Evolutionary conservation across 192 early-diverging fungal species (phyloP), one percentile per base, ranked within the genome.

Genomic region (Geranomyces variabilis): DNA sequence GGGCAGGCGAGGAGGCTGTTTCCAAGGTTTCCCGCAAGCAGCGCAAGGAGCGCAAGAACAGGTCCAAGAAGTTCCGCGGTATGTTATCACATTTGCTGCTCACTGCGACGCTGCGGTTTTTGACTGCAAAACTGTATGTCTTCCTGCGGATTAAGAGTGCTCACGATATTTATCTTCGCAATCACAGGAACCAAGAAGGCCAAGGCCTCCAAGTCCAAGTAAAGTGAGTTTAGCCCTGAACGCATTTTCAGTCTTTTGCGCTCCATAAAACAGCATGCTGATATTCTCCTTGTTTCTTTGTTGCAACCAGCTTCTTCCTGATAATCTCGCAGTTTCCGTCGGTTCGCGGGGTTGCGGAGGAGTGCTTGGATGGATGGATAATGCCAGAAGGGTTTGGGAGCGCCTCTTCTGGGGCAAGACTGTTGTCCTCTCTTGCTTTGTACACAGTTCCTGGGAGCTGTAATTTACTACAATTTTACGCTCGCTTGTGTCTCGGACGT

Each of bases 41-140:
- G 86, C 92, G 94, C 79, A 99, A 96, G 93, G 95, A 99, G 73
- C 89, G 91, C 81, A 96, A 96, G 92, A 98, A 98, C 93, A 89
- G 97, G 79, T 81, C 88, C 81, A 99, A 99, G 94, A 99, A 96
- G 92, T 86, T 96, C 89, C 89, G 92, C 77, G 96, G 36, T 41
- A 41, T 41, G 36, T 41, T 41, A 41, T 41, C 36, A 41, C 36
- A 41, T 3, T 3, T 7, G 36, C 36, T 41, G n/a, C 10, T 7
- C 36, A 41, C 36, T 10, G 36, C 36, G 36, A 7, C 36, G 36
- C 5, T 7, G 36, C 3, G 36, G 10, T 7, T 41, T 41, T 41
- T 41, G 36, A 10, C 10, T 41, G 36, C 36, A 41, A 3, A 41
- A 10, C 5, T 10, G 36, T 10, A 10, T 41, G 3, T 41, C 10